Conservation (phyloP, 768 basidiomycete genomes). For the Russula dissimulans region DNA sequence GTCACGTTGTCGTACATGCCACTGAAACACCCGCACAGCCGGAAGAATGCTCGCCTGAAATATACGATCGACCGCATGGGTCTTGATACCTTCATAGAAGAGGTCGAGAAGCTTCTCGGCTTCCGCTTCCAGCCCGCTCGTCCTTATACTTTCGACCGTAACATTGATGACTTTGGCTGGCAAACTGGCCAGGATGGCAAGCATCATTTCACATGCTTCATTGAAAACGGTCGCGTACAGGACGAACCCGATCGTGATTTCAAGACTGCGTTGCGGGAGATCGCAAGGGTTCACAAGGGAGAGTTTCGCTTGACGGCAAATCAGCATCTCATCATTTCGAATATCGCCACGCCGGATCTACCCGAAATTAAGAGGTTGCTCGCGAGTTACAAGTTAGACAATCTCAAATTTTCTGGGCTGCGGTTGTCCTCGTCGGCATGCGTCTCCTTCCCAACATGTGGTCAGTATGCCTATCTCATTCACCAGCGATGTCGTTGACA, state of each 20-base stretch:
- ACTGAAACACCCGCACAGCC: slow-evolving; percentile 23
- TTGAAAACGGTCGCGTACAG: slow-evolving; percentile 97
- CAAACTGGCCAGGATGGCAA: slow-evolving; percentile 74
- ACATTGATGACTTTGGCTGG: slow-evolving; percentile 96
- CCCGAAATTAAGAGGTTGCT: slow-evolving; percentile 71
- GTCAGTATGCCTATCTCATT: slow-evolving; percentile 26
- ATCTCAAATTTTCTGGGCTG: slow-evolving; percentile 67
- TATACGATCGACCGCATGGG: slow-evolving; percentile 98
- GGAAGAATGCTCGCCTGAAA: slow-evolving; percentile 80
- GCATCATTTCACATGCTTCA: slow-evolving; percentile 88
- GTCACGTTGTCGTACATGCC: background rate
- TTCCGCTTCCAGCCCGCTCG: slow-evolving; percentile 66
- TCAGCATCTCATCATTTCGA: slow-evolving; percentile 86
- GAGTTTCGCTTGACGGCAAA: slow-evolving; percentile 90
- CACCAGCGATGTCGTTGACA: background rate
- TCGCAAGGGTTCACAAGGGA: slow-evolving; percentile 92
- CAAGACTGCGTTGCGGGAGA: slow-evolving; percentile 88
- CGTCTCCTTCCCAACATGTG: slow-evolving; percentile 96
- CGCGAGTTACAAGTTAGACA: slow-evolving; percentile 82
- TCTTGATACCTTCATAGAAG: slow-evolving; percentile 73
- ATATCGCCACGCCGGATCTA: slow-evolving; percentile 66
- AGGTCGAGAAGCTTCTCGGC: slow-evolving; percentile 84
- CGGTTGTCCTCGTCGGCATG: slow-evolving; percentile 90
- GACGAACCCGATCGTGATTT: slow-evolving; percentile 85
- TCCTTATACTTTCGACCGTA: slow-evolving; percentile 73